Evolutionary conservation across 2,329 filamentous ascomycete genomes (phyloP).

Genomic region (Cladosporium sp.): DNA sequence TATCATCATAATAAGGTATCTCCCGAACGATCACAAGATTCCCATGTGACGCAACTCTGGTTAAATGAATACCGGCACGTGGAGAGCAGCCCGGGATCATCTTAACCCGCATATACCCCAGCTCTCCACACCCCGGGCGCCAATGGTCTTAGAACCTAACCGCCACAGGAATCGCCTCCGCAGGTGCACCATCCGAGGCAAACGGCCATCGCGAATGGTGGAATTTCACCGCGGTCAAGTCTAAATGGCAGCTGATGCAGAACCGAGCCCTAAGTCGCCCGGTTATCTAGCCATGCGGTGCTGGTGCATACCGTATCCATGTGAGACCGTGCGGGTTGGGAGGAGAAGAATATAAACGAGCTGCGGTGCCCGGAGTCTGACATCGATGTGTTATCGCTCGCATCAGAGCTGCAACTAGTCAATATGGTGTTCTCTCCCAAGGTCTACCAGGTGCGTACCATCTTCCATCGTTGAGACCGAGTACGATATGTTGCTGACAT

Average conservation of each 20-base stretch:
- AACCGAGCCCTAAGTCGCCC: background rate
- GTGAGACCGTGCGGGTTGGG: background rate
- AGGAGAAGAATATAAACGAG: background rate
- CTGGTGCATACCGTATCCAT: background rate
- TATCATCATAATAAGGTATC: background rate
- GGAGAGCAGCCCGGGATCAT: background rate
- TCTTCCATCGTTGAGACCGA: no score
- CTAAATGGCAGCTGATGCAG: background rate
- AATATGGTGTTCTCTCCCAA: slow-evolving; percentile 54
- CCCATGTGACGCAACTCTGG: background rate
- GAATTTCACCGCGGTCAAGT: background rate
- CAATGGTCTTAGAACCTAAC: background rate
- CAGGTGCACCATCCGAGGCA: background rate
- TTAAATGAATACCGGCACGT: background rate
- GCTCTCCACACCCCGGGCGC: background rate
- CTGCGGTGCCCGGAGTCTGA: background rate
- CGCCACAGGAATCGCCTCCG: background rate
- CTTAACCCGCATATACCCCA: background rate
- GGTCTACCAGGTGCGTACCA: slow-evolving; percentile 46
- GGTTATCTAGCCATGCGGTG: background rate
- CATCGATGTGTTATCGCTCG: background rate
- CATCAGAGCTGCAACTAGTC: background rate
- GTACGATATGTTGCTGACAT: background rate
- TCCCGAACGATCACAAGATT: no score
- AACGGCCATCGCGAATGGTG: background rate